These are phyloP conservation scores for Dactylellina parvicollis DNA, from an alignment of 2,329 filamentous ascomycete species.

Conservation along the genomic window DNA sequence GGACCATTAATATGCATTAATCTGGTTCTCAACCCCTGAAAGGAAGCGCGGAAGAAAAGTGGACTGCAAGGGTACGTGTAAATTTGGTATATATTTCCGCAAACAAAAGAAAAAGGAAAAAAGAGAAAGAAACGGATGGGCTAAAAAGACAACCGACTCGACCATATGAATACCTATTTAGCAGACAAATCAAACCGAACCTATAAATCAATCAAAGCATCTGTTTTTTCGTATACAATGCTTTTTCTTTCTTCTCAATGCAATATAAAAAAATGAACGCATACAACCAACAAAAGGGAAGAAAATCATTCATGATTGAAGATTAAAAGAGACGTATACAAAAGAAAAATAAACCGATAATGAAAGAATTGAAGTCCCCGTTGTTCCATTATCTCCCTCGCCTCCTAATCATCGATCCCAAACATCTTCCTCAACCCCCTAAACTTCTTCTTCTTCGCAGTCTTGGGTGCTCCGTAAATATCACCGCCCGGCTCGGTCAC, in stretches of 20 bases:
- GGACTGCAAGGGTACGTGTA: no score
- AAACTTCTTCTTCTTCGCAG: constrained; percentile 52
- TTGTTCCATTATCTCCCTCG: no score
- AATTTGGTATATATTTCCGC: no score
- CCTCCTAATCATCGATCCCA: constrained; percentile 50
- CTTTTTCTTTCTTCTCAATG: constrained; percentile 17
- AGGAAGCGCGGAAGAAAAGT: no score
- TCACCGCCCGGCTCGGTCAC: constrained; percentile 30
- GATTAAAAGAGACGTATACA: constrained; percentile 11
- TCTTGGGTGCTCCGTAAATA: constrained; percentile 30
- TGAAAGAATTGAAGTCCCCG: not conserved
- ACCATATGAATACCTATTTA: not conserved
- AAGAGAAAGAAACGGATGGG: not conserved
- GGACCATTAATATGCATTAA: no score
- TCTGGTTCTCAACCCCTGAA: no score
- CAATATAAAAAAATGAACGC: constrained; percentile 11
- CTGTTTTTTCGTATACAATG: constrained; percentile 37
- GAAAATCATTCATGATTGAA: not conserved
- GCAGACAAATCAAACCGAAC: constrained; percentile 1
- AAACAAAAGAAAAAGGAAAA: not conserved
- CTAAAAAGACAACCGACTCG: not conserved
- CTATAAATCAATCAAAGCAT: no score
- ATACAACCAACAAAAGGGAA: no score
- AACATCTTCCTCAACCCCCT: constrained; percentile 49
- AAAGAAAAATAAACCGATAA: not conserved